Evolutionary conservation across 2,329 filamentous ascomycete species (phyloP).

Genomic region (Colletotrichum tanaceti): DNA sequence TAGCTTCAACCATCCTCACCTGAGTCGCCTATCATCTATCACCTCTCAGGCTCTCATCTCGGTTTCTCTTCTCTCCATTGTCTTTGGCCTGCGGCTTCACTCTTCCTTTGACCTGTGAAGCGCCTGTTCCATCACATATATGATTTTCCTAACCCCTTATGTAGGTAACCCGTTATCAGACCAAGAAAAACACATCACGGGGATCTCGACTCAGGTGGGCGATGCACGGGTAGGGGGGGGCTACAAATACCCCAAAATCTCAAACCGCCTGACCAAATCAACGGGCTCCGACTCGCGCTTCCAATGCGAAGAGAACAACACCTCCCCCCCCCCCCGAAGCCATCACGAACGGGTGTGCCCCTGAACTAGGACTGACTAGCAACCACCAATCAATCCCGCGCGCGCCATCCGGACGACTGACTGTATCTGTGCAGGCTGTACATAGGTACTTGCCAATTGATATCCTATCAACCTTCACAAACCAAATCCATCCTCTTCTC

Average conservation of each 20-base stretch:
- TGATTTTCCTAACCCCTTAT: constrained; percentile 27
- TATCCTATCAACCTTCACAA: too few relatives aligned
- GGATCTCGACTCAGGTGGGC: constrained; percentile 33
- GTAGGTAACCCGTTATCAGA: constrained; percentile 12
- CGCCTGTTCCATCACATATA: constrained; percentile 37
- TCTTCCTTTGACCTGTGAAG: constrained; percentile 10
- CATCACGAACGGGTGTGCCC: constrained; percentile 24
- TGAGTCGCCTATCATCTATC: too few relatives aligned
- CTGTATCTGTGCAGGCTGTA: too few relatives aligned
- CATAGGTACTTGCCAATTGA: neutral
- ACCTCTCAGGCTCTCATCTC: neutral
- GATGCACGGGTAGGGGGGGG: constrained; percentile 12
- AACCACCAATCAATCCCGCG: neutral
- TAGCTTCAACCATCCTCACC: too few relatives aligned
- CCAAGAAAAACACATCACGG: neutral
- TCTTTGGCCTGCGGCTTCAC: neutral
- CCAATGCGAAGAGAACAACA: neutral
- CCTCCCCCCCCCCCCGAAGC: constrained; percentile 2
- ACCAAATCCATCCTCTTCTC: too few relatives aligned
- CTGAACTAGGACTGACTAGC: constrained; percentile 33
- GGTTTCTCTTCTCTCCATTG: neutral
- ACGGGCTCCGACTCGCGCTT: too few relatives aligned
- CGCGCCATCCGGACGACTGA: neutral
- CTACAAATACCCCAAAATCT: too few relatives aligned
- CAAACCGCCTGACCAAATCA: too few relatives aligned